phyloP scores from a whole-genome alignment of 2,329 filamentous ascomycete species.

The Aspergillus sp. region DNA sequence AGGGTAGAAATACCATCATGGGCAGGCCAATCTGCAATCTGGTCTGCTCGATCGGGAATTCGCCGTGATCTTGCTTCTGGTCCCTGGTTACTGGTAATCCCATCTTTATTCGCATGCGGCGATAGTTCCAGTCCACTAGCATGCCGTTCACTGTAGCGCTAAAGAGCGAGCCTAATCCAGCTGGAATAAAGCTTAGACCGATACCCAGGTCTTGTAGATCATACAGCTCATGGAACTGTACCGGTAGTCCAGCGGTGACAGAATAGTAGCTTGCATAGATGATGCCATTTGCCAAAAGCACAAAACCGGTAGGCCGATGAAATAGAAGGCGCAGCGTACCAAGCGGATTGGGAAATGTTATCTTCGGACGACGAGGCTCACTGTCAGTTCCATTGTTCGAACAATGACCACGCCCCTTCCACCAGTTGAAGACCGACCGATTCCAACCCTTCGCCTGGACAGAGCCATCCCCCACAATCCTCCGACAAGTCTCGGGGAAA shows the following conservation, averaged over 20 bases:
- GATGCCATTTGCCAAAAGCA: constrained; percentile 34
- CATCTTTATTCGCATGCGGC: constrained; percentile 24
- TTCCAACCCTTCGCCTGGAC: constrained; percentile 23
- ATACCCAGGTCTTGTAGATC: constrained; percentile 35
- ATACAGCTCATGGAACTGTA: constrained; percentile 32
- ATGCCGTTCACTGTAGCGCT: constrained; percentile 34
- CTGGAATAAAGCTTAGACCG: constrained; percentile 39
- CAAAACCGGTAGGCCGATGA: constrained; percentile 21
- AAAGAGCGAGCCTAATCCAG: constrained; percentile 35
- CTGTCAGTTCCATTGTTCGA: background rate
- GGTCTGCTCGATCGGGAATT: constrained; percentile 40
- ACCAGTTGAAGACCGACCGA: constrained; percentile 15
- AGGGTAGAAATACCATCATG: constrained; percentile 24
- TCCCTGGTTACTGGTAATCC: constrained; percentile 28
- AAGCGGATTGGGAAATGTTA: constrained; percentile 26
- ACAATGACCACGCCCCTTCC: background rate
- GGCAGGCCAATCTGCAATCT: constrained; percentile 37
- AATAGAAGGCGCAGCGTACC: constrained; percentile 25
- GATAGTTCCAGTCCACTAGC: constrained; percentile 41
- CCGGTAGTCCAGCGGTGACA: constrained; percentile 34
- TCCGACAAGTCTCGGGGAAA: constrained; percentile 32
- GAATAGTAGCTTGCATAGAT: constrained; percentile 38
- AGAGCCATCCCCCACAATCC: constrained; percentile 29
- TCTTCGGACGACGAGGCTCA: background rate
- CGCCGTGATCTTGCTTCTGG: constrained; percentile 28